Base-by-base conservation (phyloP, 306 rosid species). In the Phaseolus lunatus region DNA sequence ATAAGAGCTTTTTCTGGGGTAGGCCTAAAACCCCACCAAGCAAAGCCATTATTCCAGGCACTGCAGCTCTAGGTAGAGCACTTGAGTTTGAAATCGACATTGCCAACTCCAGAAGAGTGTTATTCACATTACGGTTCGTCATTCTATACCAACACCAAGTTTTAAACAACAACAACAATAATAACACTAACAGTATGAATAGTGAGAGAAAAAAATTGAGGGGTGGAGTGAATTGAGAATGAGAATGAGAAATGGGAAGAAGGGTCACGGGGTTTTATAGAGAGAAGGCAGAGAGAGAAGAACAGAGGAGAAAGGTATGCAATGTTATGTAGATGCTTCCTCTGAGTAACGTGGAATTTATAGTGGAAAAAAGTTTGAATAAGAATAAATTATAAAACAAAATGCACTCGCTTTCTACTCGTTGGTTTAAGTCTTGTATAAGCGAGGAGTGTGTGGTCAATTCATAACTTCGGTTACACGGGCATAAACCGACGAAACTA, bases 111-210 rank as follows among this genome's bases (percentile, higher is more conserved):
- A 89, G 18, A 10, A 87, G 67, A 65, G 64, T 61, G 33, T 92
- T 66, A 26, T 78, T 84, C 18, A 81, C 80, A 80, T 87, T 94
- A 78, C 85, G 88, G 85, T 90, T 94, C 7, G 94, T 89, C 97
- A 94, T 90, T 45, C 24, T 62, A 16, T 62, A 29, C 41, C 39
- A 59, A 29, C 24, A 63, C 16, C 23, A 15, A 61, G 13, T 29
- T 16, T n/a, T n/a, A n/a, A n/a, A n/a, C 16, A 62, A 33, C n/a
- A 58, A 26, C 26, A 58, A 57, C 4, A 12, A 13, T 12, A 24
- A 4, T 23, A 57, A 57, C 7, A 48, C 5, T 50, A 19, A 8
- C 10, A 19, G 3, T 50, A 5, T 0, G 7, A 3, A 20, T 63
- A 11, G n/a, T 14, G 1, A 47, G 44, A n/a, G 18, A 58, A 54